Conservation (phyloP, 192 early-diverging fungal species). For the Radiomyces spectabilis region DNA sequence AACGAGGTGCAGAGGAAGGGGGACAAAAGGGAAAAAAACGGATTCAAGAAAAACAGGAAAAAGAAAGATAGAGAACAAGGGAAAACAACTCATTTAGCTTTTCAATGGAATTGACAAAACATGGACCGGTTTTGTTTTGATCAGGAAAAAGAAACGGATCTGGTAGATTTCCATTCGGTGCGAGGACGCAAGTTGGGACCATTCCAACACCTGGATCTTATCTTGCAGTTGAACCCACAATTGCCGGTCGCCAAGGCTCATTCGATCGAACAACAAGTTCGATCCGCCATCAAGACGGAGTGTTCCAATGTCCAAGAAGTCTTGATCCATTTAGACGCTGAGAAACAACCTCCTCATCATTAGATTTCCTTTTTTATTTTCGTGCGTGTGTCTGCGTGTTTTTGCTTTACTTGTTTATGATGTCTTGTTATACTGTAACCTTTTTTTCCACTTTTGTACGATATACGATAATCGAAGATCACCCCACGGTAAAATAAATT, state of each 20-base stretch:
- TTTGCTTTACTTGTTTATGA: not conserved
- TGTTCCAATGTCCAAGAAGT: conserved; percentile 32
- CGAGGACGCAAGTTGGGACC: conserved; percentile 51
- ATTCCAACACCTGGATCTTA: conserved; percentile 45
- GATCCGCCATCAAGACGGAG: conserved; percentile 13
- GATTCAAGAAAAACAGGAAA: not conserved
- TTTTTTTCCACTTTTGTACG: not conserved
- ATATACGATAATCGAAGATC: too few species aligned
- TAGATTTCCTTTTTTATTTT: conserved; percentile 3
- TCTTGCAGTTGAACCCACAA: conserved; percentile 39
- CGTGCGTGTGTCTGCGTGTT: not conserved
- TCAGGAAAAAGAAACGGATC: conserved; percentile 23
- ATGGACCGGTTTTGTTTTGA: not conserved
- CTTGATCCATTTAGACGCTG: conserved; percentile 27
- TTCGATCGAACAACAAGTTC: conserved; percentile 24
- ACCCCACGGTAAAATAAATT: too few species aligned
- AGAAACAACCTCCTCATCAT: conserved; percentile 17
- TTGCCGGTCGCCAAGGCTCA: conserved; percentile 40
- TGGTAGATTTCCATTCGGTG: conserved; percentile 35
- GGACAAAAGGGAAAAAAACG: not conserved
- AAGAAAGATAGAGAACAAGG: too few species aligned
- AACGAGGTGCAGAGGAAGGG: not conserved
- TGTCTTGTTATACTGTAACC: not conserved
- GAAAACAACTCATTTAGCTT: too few species aligned
- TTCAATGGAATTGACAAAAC: too few species aligned